These are phyloP conservation scores for Apiotrichum laibachii DNA, from an alignment of 1,284 basidiomycete genomes.

Conservation along the genomic window DNA sequence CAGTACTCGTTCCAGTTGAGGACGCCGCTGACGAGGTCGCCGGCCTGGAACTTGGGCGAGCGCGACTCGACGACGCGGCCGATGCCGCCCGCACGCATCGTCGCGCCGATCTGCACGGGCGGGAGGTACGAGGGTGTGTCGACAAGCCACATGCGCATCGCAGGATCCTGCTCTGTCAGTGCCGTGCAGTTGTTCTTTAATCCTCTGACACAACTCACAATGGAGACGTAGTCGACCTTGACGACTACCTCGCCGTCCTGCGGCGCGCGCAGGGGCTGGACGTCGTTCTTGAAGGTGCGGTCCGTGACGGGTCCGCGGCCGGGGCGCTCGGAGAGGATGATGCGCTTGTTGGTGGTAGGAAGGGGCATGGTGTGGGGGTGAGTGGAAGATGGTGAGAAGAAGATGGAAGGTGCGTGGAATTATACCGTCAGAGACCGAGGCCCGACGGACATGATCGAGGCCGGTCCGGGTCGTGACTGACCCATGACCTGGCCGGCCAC, in stretches of 20 bases:
- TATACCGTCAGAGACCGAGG: neutral
- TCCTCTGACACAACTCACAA: constrained; percentile 46
- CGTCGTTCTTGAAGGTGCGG: constrained; percentile 63
- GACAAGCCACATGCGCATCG: constrained; percentile 78
- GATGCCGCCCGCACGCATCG: constrained; percentile 69
- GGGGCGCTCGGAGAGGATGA: constrained; percentile 73
- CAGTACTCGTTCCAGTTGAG: constrained; percentile 77
- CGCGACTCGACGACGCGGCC: constrained; percentile 67
- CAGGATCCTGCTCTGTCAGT: constrained; percentile 60
- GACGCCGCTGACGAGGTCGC: constrained; percentile 57
- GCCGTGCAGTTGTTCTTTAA: neutral
- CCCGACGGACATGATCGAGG: neutral
- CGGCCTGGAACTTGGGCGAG: constrained; percentile 56
- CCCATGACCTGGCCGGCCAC: no score
- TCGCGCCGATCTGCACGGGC: constrained; percentile 73
- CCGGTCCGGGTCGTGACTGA: no score
- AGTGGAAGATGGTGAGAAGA: neutral
- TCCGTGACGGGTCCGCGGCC: constrained; percentile 60
- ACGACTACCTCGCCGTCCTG: constrained; percentile 65
- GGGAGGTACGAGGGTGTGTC: constrained; percentile 60
- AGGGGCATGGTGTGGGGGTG: constrained; percentile 1
- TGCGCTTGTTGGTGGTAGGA: constrained; percentile 55
- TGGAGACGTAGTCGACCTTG: constrained; percentile 68
- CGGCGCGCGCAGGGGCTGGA: constrained; percentile 58
- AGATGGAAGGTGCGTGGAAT: neutral